Base-by-base conservation (phyloP, 2,329 filamentous ascomycete species). In the Tolypocladium inflatum region DNA sequence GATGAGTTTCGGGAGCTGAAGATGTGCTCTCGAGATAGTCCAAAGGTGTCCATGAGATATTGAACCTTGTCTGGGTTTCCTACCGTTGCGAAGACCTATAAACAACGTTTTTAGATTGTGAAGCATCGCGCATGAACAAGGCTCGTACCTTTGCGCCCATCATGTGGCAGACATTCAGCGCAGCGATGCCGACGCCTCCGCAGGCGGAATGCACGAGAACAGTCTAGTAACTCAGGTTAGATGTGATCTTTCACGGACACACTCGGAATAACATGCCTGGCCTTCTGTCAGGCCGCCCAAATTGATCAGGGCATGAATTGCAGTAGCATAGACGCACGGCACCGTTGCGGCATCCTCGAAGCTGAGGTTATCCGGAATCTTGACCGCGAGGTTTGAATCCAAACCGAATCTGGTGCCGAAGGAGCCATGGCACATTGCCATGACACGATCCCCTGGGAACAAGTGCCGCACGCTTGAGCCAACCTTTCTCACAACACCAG, bases 301-400 rank as follows among this genome's bases (percentile, higher is more conserved):
- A 26, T 60, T 52, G 2, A 63, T 8, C 0, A 65, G 38, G 0
- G 56, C 26, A 10, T 62, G 42, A 11, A 70, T 65, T 0, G 68
- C 72, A 0, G 74, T 77, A 2, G 55, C 42, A 52, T 63, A 75
- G 0, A 67, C 66, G 1, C 69, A 56, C 0, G 72, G 71, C 41
- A 76, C 63, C 0, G 71, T 67, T 3, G 70, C 71, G 0, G 68
- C 74, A 1, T 67, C 64, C 8, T 68, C 67, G 19, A 74, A 73
- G 3, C 56, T 60, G 60, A 76, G 64, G 21, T 48, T 51, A 5
- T 68, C 66, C 0, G 73, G 71, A 4, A 78, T 72, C 6, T 65
- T 64, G 48, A 61, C 65, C 0, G 66, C 64, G n/a, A 45, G 57
- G 21, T 30, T 30, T 15, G 21, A 48, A 48, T 13, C 61, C 35